Evolutionary conservation across 2,329 filamentous ascomycete species (phyloP).

Genomic region (Hypoxylon sp.): DNA sequence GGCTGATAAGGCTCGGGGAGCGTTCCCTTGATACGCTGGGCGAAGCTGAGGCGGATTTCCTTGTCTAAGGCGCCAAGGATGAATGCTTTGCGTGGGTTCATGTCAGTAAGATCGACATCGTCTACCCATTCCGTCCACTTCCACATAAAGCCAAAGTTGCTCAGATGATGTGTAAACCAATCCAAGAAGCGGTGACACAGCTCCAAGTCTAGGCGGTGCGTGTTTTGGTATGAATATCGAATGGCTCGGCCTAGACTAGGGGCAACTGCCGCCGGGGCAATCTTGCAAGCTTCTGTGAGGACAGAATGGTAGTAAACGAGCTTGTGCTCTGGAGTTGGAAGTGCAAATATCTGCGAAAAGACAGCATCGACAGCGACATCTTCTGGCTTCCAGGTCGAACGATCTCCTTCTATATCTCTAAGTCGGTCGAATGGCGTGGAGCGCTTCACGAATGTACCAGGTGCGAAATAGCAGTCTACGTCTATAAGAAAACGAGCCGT

Average conservation of each 20-base stretch:
- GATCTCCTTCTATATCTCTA: conserved; percentile 69
- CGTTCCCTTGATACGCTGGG: conserved; percentile 93
- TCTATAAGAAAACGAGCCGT: conserved; percentile 92
- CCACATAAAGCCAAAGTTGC: conserved; percentile 99
- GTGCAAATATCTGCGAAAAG: conserved; percentile 91
- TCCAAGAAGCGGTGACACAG: conserved; percentile 88
- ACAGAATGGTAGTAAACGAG: conserved; percentile 96
- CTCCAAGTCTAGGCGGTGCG: conserved; percentile 86
- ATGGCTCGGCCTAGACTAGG: conserved; percentile 94
- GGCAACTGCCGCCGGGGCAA: conserved; percentile 94
- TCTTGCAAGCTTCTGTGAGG: conserved; percentile 93
- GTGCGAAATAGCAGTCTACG: conserved; percentile 91
- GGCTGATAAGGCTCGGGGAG: conserved; percentile 83
- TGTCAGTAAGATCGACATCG: conserved; percentile 77
- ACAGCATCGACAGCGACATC: conserved; percentile 97
- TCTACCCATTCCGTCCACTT: conserved; percentile 98
- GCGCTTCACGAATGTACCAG: conserved; percentile 90
- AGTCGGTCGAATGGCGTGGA: conserved; percentile 93
- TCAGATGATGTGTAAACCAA: conserved; percentile 97
- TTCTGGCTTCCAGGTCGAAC: conserved; percentile 94
- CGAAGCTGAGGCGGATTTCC: conserved; percentile 95
- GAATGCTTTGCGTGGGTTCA: conserved; percentile 92
- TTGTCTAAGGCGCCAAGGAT: conserved; percentile 92
- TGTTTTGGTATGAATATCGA: conserved; percentile 84
- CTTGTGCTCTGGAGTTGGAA: conserved; percentile 89